Base-by-base conservation (phyloP, 23 red algal species). In the Chondrus crispus region DNA sequence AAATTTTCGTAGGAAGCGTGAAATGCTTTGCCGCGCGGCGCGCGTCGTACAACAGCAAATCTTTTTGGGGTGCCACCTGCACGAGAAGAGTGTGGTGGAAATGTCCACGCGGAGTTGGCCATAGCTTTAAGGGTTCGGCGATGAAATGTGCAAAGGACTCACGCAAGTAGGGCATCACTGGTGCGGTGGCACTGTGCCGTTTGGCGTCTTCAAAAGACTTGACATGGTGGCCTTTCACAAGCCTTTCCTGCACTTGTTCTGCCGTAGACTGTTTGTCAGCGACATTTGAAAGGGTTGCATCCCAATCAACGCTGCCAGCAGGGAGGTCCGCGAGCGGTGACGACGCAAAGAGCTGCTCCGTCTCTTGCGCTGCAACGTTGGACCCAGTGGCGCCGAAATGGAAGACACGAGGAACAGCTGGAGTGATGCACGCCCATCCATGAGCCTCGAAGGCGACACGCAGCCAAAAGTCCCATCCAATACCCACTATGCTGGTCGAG, bases 401-500 rank as follows among this genome's bases (percentile, higher is more conserved):
- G 18, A n/a, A 42, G 48, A 93, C 89, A 19, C 89, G 89, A 12
- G 89, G 55, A 39, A 75, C 22, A 36, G 46, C 29, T 12, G 89
- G 89, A 20, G 64, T 82, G 58, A 93, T 42, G 52, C 89, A 93
- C 12, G 53, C 64, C 75, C 73, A 82, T 49, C 89, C 89, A 11
- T 84, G 42, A 14, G 30, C 43, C 55, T 66, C 77, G 38, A 84
- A 74, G 39, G 36, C 36, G 29, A 85, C 26, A 22, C 89, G 18
- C 28, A 93, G 54, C 73, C 74, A 81, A 35, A 60, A 84, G 48
- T 93, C 89, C 89, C 89, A 93, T 40, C 89, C 89, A 55, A 75
- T 82, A 16, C 62, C 79, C 0, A 54, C 78, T 16, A 58, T 69
- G 46, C 70, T 78, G 39, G 74, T 71, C 5, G 79, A 6, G 9